A percentile compares a stretch with the other conserved stretches of the same genome.
These are phyloP conservation scores for Candida xyloterini DNA, from an alignment of 805 yeast genomes.

Conservation along the genomic window DNA sequence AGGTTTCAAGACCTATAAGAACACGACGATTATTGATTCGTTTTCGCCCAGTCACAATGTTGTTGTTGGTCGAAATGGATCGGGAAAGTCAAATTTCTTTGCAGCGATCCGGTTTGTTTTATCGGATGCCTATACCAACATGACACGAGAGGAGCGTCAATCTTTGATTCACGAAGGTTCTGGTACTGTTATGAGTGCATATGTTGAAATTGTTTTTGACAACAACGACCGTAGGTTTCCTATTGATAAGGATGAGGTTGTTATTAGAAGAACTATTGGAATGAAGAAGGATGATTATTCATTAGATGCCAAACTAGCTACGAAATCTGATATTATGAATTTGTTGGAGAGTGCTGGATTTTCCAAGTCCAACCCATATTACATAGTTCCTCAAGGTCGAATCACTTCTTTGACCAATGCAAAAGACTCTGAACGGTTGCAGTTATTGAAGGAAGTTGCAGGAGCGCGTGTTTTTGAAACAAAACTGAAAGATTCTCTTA, in stretches of 20 bases:
- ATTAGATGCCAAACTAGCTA: conserved; percentile 73
- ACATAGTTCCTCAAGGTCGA: conserved; percentile 95
- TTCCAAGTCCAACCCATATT: conserved; percentile 85
- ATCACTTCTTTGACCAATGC: conserved; percentile 88
- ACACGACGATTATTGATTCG: conserved; percentile 71
- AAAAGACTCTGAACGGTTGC: conserved; percentile 76
- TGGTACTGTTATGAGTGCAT: conserved; percentile 86
- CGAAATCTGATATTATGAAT: conserved; percentile 77
- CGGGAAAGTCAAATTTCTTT: conserved; percentile 94
- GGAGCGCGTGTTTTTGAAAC: conserved; percentile 91
- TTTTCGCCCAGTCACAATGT: conserved; percentile 84
- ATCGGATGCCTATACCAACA: conserved; percentile 82
- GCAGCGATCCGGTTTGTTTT: conserved; percentile 92
- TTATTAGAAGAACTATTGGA: conserved; percentile 87
- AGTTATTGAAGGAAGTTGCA: conserved; percentile 83
- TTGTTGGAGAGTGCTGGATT: conserved; percentile 90
- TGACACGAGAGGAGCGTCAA: conserved; percentile 82
- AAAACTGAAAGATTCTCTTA: conserved; percentile 71
- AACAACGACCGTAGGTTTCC: conserved; percentile 77
- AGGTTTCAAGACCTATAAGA: conserved; percentile 91
- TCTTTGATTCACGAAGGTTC: conserved; percentile 88
- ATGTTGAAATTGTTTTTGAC: conserved; percentile 85
- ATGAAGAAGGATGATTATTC: conserved; percentile 89
- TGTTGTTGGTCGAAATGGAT: conserved; percentile 90
- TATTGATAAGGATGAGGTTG: conserved; percentile 61